Conservation (phyloP, 805 yeast species). For the Metschnikowia reukaufii region DNA sequence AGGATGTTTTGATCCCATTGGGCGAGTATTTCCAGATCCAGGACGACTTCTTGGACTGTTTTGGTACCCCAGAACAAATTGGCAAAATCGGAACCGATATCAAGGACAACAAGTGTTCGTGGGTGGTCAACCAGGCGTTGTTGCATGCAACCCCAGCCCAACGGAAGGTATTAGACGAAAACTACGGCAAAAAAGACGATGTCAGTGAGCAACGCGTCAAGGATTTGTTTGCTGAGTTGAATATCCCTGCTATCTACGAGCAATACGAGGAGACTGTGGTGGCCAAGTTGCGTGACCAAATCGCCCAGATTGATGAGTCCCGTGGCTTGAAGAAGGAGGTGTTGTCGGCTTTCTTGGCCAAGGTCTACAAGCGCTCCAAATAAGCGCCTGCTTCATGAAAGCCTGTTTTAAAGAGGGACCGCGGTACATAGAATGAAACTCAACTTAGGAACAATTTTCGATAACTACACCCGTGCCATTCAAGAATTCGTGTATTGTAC, state of each 20-base stretch:
- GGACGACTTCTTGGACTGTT: conserved; percentile 95
- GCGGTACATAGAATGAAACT: too few species aligned
- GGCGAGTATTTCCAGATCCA: conserved; percentile 99
- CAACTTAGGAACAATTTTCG: not conserved
- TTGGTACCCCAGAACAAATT: conserved; percentile 94
- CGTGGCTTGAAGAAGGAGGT: conserved; percentile 92
- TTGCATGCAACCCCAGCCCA: conserved; percentile 78
- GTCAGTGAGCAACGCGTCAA: conserved; percentile 68
- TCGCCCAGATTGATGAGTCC: conserved; percentile 76
- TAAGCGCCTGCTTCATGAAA: conserved; percentile 28
- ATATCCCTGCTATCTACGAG: conserved; percentile 66
- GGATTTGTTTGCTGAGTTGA: conserved; percentile 69
- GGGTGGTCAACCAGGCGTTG: conserved; percentile 95
- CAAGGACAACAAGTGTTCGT: conserved; percentile 96
- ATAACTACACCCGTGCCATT: not conserved
- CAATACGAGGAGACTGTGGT: conserved; percentile 83
- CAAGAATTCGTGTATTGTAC: not conserved
- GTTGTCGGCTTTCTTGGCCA: conserved; percentile 78
- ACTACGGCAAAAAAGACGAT: conserved; percentile 85
- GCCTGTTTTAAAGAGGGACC: too few species aligned
- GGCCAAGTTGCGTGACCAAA: conserved; percentile 58
- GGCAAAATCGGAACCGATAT: conserved; percentile 99
- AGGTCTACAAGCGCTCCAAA: conserved; percentile 92
- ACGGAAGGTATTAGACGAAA: conserved; percentile 75
- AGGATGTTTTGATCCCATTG: conserved; percentile 83